Conservation (phyloP, 169 alveolate species). For the Eimeria praecox region DNA sequence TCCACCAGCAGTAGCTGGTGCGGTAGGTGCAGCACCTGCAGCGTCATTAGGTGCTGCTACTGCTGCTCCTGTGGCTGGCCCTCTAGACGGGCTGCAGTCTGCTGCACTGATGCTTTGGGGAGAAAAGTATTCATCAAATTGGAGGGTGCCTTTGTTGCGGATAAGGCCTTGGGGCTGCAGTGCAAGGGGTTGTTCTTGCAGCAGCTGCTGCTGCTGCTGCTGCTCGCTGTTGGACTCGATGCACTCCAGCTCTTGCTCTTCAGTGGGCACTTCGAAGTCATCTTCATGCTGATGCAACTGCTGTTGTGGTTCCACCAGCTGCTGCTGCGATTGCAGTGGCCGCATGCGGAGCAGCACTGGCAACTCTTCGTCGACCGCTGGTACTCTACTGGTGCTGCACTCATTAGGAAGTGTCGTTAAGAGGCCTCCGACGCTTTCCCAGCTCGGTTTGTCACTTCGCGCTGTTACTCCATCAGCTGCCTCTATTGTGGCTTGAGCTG, state of each 20-base stretch:
- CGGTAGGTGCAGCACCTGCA: not conserved
- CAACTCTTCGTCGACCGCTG: not conserved
- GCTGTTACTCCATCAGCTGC: not conserved
- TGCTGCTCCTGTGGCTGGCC: not conserved
- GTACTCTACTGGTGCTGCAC: not conserved
- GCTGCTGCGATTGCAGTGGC: not conserved
- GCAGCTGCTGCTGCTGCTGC: not conserved
- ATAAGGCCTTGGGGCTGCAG: constrained; percentile 43
- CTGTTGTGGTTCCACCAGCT: not conserved
- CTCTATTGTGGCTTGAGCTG: not conserved
- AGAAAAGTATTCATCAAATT: constrained; percentile 20
- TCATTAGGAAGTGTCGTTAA: not conserved
- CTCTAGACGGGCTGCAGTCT: constrained; percentile 5
- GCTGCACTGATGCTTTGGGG: constrained; percentile 29
- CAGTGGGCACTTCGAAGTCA: constrained; percentile 49
- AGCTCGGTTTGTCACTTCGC: not conserved
- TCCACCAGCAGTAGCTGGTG: not conserved
- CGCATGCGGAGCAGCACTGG: constrained; percentile 46
- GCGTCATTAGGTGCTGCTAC: not conserved
- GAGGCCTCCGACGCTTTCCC: not conserved
- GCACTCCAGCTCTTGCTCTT: not conserved
- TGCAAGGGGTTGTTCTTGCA: constrained; percentile 1
- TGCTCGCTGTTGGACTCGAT: not conserved
- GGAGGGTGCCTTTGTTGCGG: constrained; percentile 9
- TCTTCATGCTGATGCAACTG: not conserved